Conservation (phyloP, 2,329 filamentous ascomycete genomes). For the Cordyceps tenuipes region DNA sequence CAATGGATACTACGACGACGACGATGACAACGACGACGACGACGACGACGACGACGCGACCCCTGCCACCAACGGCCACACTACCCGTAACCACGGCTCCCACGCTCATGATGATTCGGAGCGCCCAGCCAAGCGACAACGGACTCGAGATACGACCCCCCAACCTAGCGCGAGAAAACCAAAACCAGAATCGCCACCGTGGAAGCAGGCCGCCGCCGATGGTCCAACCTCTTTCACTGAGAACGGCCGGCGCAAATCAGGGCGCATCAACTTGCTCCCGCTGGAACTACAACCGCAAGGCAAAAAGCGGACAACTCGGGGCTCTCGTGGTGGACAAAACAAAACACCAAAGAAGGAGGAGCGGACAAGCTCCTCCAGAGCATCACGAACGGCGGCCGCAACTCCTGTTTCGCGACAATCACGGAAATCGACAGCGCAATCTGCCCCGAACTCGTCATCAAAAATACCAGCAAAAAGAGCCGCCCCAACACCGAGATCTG, state of each 20-base stretch:
- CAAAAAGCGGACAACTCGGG: slow-evolving; percentile 44
- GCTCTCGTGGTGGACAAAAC: slow-evolving; percentile 26
- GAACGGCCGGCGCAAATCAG: slow-evolving; percentile 62
- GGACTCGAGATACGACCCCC: slow-evolving; percentile 42
- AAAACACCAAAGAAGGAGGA: slow-evolving; percentile 24
- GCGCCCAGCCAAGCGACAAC: slow-evolving; percentile 57
- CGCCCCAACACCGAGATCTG: slow-evolving; percentile 21
- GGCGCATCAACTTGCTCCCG: slow-evolving; percentile 51
- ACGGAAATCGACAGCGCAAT: background rate
- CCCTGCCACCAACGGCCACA: slow-evolving; percentile 15
- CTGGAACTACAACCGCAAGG: slow-evolving; percentile 42
- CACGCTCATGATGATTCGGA: slow-evolving; percentile 29
- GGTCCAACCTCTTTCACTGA: slow-evolving; percentile 79
- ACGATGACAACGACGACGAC: slow-evolving; percentile 17
- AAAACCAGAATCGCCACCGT: slow-evolving; percentile 68
- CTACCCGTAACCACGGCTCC: background rate
- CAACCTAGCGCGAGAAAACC: slow-evolving; percentile 34
- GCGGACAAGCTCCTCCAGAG: slow-evolving; percentile 5
- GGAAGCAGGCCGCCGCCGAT: slow-evolving; percentile 78
- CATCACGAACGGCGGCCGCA: slow-evolving; percentile 17
- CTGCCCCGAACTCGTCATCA: slow-evolving; percentile 17
- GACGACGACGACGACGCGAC: slow-evolving; percentile 19
- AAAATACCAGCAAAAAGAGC: slow-evolving; percentile 25
- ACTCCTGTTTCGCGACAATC: slow-evolving; percentile 16
- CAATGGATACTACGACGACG: slow-evolving; percentile 17